Conservation (phyloP, 139 green algal genomes). For the Coccomyxa sp. region DNA sequence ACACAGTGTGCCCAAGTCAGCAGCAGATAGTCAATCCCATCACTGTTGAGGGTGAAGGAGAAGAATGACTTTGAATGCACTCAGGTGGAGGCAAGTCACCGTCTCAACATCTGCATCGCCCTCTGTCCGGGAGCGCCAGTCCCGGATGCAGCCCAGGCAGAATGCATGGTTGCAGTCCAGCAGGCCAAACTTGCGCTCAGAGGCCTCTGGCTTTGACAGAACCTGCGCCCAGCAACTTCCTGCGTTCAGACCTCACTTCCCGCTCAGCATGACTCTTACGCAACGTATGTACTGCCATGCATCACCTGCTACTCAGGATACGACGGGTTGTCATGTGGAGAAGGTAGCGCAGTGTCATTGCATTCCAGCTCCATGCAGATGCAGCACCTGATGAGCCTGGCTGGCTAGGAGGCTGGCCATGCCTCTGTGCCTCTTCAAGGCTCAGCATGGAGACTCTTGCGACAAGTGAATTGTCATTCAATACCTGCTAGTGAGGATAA, state of each 20-base stretch:
- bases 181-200: constrained; percentile 70
- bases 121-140: constrained; percentile 55
- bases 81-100: constrained; percentile 18
- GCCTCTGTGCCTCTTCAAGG: neutral
- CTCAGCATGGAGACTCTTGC: neutral
- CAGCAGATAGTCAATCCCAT: no score
- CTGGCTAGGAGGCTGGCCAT: neutral
- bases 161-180: constrained; percentile 80
- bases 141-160: constrained; percentile 81
- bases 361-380: no score
- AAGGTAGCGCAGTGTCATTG: neutral
- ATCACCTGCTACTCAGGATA: neutral
- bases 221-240: constrained; percentile 78
- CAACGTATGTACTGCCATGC: neutral
- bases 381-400: no score
- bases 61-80: neutral
- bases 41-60: no score
- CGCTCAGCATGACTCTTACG: neutral
- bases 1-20: no score
- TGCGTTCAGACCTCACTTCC: constrained; percentile 37
- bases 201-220: constrained; percentile 36
- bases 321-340: neutral
- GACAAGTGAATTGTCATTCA: neutral
- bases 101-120: constrained; percentile 39
- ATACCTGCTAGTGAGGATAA: neutral